Evolutionary conservation across 331 rosid species (phyloP), one percentile per base, ranked within the genome.

Genomic region (Quercus phellos): DNA sequence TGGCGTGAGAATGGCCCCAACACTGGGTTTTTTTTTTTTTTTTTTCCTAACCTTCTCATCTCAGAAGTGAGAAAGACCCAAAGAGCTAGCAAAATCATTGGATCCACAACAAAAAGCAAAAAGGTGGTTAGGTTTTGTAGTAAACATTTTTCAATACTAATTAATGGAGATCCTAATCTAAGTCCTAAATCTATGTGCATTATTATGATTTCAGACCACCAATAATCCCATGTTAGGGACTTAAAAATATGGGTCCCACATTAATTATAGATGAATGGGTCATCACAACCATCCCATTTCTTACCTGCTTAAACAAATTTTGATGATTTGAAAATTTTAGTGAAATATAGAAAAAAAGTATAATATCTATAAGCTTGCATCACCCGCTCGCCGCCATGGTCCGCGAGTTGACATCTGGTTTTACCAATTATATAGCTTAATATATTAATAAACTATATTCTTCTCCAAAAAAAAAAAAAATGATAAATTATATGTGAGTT

Each of bases 61-160:
- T 24, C 55, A 60, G 32, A 34, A 71, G 53, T 43, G 78, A 82
- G 79, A 54, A 60, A 51, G 59, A 84, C 77, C 74, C 74, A 80
- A 75, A 82, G 84, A 84, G 56, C 46, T 38, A 38, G 12, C 75
- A 85, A 82, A 84, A 81, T 81, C 93, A 90, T 85, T 85, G 90
- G 91, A 91, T 89, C 86, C 85, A 75, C 86, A 82, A 72, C 73
- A 87, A 63, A 87, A 83, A 85, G 83, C 79, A 60, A 61, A 86
- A 84, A 83, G 24, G 82, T 68, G 69, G 83, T 79, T 84, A 84
- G 90, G 92, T 83, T 84, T 67, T 71, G 54, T 34, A 34, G 61
- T 60, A 17, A 35, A 77, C 77, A 63, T 73, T 78, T 71, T 67
- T 74, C 58, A 72, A 72, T 46, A 78, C 79, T 74, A 76, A 79